A percentile compares a stretch with the other conserved stretches of the same genome.
Conservation (phyloP, 2,329 filamentous ascomycete genomes). For the Diaporthe batatas region DNA sequence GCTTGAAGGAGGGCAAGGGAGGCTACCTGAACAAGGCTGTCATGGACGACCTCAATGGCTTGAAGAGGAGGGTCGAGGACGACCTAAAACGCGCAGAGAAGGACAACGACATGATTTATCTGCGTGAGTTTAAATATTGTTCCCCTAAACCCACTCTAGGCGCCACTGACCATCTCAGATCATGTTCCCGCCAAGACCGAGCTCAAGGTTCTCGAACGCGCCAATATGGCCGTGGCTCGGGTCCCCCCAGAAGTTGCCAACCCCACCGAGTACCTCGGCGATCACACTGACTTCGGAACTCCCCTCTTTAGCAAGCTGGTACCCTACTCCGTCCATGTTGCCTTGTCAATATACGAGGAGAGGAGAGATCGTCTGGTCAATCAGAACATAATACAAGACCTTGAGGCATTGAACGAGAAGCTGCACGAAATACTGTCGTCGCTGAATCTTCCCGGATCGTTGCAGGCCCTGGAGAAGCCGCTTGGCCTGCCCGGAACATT, state of each 20-base stretch:
- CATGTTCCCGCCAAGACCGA: slow-evolving; percentile 90
- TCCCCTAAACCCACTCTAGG: too few species aligned
- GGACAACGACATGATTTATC: slow-evolving; percentile 96
- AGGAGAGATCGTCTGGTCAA: slow-evolving; percentile 91
- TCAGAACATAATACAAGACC: slow-evolving; percentile 84
- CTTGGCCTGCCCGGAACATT: slow-evolving; percentile 88
- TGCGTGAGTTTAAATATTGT: slow-evolving; percentile 67
- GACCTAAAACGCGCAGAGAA: slow-evolving; percentile 93
- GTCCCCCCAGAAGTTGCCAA: slow-evolving; percentile 86
- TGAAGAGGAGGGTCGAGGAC: slow-evolving; percentile 87
- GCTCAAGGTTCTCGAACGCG: slow-evolving; percentile 85
- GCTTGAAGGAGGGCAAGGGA: slow-evolving; percentile 81
- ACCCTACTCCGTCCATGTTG: slow-evolving; percentile 94
- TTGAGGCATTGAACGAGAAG: slow-evolving; percentile 84
- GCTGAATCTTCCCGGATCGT: slow-evolving; percentile 88
- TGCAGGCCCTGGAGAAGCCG: slow-evolving; percentile 95
- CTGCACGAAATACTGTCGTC: slow-evolving; percentile 85
- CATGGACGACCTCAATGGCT: slow-evolving; percentile 81
- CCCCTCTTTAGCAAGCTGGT: slow-evolving; percentile 92
- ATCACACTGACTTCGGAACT: slow-evolving; percentile 83
- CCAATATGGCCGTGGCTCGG: slow-evolving; percentile 86
- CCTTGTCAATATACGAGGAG: slow-evolving; percentile 95
- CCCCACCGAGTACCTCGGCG: slow-evolving; percentile 83
- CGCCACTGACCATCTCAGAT: slow-evolving; percentile 59
- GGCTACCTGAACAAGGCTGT: slow-evolving; percentile 85